Percentiles rank a stretch among this genome's conserved stretches.
Conservation (phyloP, 2,329 filamentous ascomycete genomes). For the Pyrenochaeta sp. region DNA sequence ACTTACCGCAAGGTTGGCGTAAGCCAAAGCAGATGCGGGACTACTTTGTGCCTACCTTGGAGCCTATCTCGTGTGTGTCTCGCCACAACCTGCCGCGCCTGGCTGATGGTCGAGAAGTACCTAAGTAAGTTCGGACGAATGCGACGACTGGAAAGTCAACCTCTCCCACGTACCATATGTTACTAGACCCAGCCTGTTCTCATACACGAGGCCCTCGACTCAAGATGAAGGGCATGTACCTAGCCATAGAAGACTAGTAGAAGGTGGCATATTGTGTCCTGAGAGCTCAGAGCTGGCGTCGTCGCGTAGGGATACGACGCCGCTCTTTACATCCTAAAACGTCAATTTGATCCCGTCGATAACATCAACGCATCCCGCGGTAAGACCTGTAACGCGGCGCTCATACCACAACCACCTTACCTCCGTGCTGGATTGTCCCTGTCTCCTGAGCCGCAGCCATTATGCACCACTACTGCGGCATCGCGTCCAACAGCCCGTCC, state of each 20-base stretch:
- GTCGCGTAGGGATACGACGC: not conserved
- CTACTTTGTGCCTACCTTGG: too few species aligned
- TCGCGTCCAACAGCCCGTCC: not conserved
- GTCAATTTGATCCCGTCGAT: conserved; percentile 11
- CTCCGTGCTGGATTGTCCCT: not conserved
- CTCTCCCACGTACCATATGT: too few species aligned
- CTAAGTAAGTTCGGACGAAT: too few species aligned
- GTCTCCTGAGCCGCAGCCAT: not conserved
- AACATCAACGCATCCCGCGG: conserved; percentile 1
- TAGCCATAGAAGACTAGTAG: too few species aligned
- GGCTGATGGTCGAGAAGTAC: too few species aligned
- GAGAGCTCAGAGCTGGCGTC: not conserved
- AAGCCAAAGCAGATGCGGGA: too few species aligned
- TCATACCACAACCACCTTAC: not conserved
- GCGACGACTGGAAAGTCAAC: too few species aligned
- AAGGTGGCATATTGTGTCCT: not conserved
- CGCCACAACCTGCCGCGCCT: too few species aligned
- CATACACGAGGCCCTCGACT: not conserved
- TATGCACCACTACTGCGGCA: not conserved
- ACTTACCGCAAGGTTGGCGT: too few species aligned
- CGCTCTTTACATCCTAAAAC: conserved; percentile 17
- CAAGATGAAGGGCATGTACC: not conserved
- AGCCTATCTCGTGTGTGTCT: too few species aligned
- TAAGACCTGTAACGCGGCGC: not conserved
- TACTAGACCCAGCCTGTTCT: too few species aligned